These are phyloP conservation scores for Senna tora DNA, from an alignment of 306 rosid species.

Conservation along the genomic window DNA sequence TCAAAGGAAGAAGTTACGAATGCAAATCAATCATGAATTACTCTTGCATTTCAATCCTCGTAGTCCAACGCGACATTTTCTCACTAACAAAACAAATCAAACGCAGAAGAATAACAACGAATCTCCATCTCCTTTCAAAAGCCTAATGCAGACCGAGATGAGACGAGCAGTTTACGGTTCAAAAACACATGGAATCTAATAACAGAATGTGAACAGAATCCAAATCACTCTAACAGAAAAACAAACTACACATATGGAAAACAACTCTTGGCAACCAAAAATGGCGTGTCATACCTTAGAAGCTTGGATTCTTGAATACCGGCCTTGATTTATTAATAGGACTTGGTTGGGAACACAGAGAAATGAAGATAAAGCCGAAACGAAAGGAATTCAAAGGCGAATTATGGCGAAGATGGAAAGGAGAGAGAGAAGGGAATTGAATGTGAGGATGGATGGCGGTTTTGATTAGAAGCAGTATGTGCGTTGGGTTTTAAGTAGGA, in stretches of 20 bases:
- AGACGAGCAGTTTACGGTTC: constrained; percentile 27
- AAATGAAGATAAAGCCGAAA: constrained; percentile 16
- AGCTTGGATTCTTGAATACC: constrained; percentile 36
- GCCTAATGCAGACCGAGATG: constrained; percentile 33
- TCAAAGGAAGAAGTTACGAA: background rate
- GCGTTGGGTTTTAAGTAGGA: constrained; percentile 41
- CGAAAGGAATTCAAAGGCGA: constrained; percentile 37
- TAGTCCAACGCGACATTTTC: constrained; percentile 30
- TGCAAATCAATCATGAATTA: background rate
- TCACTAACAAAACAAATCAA: constrained; percentile 28
- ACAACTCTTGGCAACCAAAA: constrained; percentile 29
- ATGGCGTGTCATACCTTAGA: constrained; percentile 36
- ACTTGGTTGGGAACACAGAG: background rate
- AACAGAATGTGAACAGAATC: constrained; percentile 33
- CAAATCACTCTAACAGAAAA: constrained; percentile 31
- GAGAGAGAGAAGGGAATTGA: constrained; percentile 34
- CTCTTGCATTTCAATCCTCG: constrained; percentile 26
- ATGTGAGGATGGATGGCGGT: constrained; percentile 39
- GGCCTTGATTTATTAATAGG: constrained; percentile 30
- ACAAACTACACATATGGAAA: constrained; percentile 4
- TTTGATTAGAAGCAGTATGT: constrained; percentile 55
- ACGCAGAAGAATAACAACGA: constrained; percentile 27
- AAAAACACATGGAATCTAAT: constrained; percentile 42
- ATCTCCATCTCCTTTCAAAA: constrained; percentile 38
- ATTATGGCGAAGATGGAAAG: constrained; percentile 43